Evolutionary conservation across 2,329 filamentous ascomycete species (phyloP).

Genomic region (Fusarium sp.): DNA sequence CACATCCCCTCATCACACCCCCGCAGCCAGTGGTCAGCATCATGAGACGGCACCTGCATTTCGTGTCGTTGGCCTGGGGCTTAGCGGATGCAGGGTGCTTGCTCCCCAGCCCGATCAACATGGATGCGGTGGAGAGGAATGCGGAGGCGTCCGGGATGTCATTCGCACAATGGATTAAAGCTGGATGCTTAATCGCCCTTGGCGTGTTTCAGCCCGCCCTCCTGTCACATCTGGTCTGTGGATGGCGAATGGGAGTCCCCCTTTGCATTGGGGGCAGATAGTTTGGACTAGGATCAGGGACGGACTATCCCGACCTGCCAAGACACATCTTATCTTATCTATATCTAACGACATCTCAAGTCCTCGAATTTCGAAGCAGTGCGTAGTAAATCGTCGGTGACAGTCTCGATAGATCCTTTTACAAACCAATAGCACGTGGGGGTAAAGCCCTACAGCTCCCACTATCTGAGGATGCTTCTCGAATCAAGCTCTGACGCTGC

Average conservation of each 20-base stretch:
- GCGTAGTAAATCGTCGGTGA: neutral
- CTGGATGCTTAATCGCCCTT: slow-evolving; percentile 5
- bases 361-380: neutral
- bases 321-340: neutral
- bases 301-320: neutral
- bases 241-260: neutral
- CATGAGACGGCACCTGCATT: neutral
- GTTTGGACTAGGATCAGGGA: neutral
- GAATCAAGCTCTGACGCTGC: neutral
- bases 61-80: neutral
- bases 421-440: neutral
- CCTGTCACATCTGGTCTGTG: neutral
- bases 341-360: neutral
- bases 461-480: neutral
- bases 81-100: neutral
- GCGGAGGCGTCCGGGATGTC: neutral
- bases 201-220: neutral
- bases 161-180: neutral
- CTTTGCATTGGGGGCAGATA: neutral
- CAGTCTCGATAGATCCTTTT: neutral
- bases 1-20: neutral
- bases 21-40: neutral
- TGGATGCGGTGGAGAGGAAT: neutral
- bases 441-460: neutral
- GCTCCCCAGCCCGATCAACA: neutral